Conservation (phyloP, 495 filamentous ascomycete species). For the Aspergillus bertholletiae region DNA sequence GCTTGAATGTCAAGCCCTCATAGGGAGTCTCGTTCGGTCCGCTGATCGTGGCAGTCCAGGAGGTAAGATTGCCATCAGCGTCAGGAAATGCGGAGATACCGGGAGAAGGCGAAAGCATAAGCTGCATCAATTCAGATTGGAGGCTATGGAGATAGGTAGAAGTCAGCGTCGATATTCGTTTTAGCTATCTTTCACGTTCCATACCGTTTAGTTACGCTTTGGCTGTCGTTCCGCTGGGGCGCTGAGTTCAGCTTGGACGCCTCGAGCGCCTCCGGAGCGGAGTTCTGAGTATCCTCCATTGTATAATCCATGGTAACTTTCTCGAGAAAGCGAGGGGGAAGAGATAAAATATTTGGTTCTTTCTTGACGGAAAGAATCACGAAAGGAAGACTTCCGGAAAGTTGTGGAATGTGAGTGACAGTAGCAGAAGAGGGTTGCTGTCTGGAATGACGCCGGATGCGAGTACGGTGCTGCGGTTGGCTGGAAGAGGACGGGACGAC, state of each 20-base stretch:
- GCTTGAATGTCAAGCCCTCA: conserved; percentile 84
- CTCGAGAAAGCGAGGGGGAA: conserved; percentile 7
- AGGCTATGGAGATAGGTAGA: conserved; percentile 52
- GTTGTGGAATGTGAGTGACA: conserved; percentile 26
- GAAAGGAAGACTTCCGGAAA: conserved; percentile 10
- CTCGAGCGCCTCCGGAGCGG: conserved; percentile 58
- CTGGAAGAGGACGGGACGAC: conserved; percentile 21
- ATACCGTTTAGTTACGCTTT: conserved; percentile 79
- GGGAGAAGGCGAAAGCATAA: conserved; percentile 92
- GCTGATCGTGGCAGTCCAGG: conserved; percentile 90
- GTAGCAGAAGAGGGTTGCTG: conserved; percentile 34
- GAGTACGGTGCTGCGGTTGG: conserved; percentile 20
- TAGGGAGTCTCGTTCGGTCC: conserved; percentile 92
- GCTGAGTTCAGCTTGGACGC: conserved; percentile 56
- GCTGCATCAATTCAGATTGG: conserved; percentile 94
- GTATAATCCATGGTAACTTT: conserved; percentile 53
- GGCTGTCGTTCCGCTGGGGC: conserved; percentile 55
- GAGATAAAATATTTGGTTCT: background rate
- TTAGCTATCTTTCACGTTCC: conserved; percentile 6
- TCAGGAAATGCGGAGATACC: conserved; percentile 95
- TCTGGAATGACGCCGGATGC: conserved; percentile 42
- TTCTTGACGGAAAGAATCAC: background rate
- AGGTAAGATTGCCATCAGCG: conserved; percentile 81
- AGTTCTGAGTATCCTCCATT: conserved; percentile 71
- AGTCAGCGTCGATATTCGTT: conserved; percentile 4